Conservation (phyloP, 305 asterid genomes). For the Vinca major region DNA sequence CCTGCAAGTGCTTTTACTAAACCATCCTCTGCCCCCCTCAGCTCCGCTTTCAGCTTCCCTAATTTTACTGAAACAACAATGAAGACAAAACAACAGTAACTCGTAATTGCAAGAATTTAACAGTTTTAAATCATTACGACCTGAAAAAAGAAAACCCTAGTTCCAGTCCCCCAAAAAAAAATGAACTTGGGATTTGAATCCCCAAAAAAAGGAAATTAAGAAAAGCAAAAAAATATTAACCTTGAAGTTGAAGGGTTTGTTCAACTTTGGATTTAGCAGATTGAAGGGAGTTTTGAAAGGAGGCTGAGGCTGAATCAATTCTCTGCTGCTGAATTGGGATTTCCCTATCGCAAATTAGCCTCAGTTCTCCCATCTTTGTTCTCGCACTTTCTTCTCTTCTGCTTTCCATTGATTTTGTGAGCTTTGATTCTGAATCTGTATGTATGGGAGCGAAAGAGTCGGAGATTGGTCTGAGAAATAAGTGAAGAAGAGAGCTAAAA, state of each 20-base stretch:
- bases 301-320: slow-evolving; percentile 31
- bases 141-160: not conserved
- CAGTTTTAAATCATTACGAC: not conserved
- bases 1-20: slow-evolving; percentile 80
- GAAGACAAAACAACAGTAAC: not conserved
- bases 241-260: slow-evolving; percentile 52
- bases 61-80: slow-evolving; percentile 36
- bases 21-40: slow-evolving; percentile 61
- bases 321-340: slow-evolving; percentile 53
- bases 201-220: too few relatives aligned
- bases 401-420: slow-evolving; percentile 33
- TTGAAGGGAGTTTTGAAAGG: slow-evolving; percentile 26
- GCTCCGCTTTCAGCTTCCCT: slow-evolving; percentile 46
- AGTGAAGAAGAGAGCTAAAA: slow-evolving; percentile 2
- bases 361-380: slow-evolving; percentile 47
- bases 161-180: not conserved
- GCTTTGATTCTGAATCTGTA: not conserved
- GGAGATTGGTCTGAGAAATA: not conserved
- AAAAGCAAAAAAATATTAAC: slow-evolving; percentile 15
- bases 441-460: not conserved
- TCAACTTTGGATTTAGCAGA: slow-evolving; percentile 41
- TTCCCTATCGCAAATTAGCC: slow-evolving; percentile 57
- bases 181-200: not conserved
- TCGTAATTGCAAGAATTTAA: not conserved
- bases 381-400: slow-evolving; percentile 24